These are phyloP conservation scores for Aspergillus sergii DNA, from an alignment of 2,329 filamentous ascomycete genomes.

Conservation along the genomic window DNA sequence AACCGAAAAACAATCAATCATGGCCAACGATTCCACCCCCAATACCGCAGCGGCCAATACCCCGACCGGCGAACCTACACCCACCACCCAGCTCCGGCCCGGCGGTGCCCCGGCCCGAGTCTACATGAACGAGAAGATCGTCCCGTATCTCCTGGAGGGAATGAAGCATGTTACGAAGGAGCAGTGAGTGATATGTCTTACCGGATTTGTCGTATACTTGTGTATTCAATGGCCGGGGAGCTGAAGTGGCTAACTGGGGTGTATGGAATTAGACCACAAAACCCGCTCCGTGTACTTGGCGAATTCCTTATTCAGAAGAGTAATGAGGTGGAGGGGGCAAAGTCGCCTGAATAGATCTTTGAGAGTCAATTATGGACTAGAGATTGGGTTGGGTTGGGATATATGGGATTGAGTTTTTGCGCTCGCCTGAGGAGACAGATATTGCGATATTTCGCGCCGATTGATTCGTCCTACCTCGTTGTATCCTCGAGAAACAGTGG, in stretches of 20 bases:
- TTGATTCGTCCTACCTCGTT: too few relatives aligned
- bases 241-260: not conserved
- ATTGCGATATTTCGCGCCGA: too few relatives aligned
- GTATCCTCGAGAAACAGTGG: too few relatives aligned
- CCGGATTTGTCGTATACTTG: not conserved
- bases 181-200: conserved; percentile 52
- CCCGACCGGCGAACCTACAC: conserved; percentile 32
- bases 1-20: conserved; percentile 11
- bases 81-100: conserved; percentile 47
- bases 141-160: conserved; percentile 68
- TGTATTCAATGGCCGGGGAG: not conserved
- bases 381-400: not conserved
- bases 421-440: too few relatives aligned
- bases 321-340: conserved; percentile 60
- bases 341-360: conserved; percentile 27
- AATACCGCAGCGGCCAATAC: conserved; percentile 19
- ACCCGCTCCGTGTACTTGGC: conserved; percentile 69
- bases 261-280: conserved; percentile 57
- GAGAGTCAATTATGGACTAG: not conserved
- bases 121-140: conserved; percentile 73
- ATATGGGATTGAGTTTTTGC: not conserved
- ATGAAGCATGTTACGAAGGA: conserved; percentile 74
- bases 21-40: conserved; percentile 22
- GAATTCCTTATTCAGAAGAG: conserved; percentile 72
- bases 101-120: conserved; percentile 70